Base-by-base conservation (phyloP, 257 asterid genomes). In the Solanum bukasovii region DNA sequence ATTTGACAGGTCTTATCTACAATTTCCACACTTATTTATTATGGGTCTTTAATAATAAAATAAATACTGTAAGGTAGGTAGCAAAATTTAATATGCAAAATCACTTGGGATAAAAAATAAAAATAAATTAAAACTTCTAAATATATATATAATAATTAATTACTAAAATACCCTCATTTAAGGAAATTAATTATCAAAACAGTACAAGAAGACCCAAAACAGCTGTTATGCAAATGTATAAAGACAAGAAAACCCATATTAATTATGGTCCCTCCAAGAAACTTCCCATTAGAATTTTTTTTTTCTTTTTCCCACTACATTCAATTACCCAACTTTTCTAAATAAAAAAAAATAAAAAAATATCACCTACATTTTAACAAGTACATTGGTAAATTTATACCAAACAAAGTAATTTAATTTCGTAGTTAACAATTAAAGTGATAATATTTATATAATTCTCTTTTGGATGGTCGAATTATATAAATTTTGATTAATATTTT, bases 221-320 rank as follows among this genome's bases (percentile, higher is more conserved):
- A 89, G 91, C 89, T 89, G 91, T 83, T 87, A 73, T 71, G 89
- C 88, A 83, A 88, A 82, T 81, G 87, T 35, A 20, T 18, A 70
- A 38, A 85, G 86, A 87, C 88, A 61, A 79, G 85, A 82, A 74
- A 33, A 31, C 27, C 68, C 83, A 27, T 88, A 91, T 89, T 89
- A 56, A 86, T 52, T 91, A 88, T 89, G 92, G 92, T 89, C 93
- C 92, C 89, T 87, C 87, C 77, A 88, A 68, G 73, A 90, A 89
- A 89, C 91, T 84, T 91, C 89, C 7, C 44, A 3, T 13, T 13
- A 72, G 29, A 9, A 6, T 1, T 3, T 7, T 13, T 70, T 27
- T 44, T 77, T 78, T 83, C 38, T 10, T 63, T 87, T 61, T 27
- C 37, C 61, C 81, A 37, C 25, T 68, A 49, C 83, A 38, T 25